These are phyloP conservation scores for Neobulgaria alba DNA, from an alignment of 2,329 filamentous ascomycete species.

Conservation along the genomic window DNA sequence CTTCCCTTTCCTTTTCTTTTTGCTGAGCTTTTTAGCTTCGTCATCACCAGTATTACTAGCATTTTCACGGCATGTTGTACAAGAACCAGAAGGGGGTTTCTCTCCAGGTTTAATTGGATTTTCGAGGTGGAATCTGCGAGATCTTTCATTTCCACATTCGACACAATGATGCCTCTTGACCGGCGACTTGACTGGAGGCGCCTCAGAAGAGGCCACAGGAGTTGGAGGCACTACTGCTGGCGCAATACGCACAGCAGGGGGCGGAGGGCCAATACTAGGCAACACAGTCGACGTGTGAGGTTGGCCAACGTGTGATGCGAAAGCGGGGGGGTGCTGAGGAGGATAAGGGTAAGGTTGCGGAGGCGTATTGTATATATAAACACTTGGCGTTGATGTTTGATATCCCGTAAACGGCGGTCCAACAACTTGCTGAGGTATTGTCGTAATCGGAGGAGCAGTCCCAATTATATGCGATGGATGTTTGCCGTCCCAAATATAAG, in stretches of 20 bases:
- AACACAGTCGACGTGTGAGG: neutral
- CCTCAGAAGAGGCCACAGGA: too few species aligned
- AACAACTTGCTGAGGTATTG: too few species aligned
- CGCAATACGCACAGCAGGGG: conserved; percentile 1
- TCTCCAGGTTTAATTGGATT: conserved; percentile 28
- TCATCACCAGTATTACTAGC: conserved; percentile 18
- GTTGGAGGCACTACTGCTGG: conserved; percentile 24
- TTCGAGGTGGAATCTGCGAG: conserved; percentile 32
- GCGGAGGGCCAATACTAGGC: too few species aligned
- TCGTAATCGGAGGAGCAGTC: too few species aligned
- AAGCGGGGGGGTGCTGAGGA: neutral
- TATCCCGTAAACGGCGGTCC: too few species aligned
- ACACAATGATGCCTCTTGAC: conserved; percentile 36
- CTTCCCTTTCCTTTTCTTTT: neutral
- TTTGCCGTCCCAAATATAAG: too few species aligned
- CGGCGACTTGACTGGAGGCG: too few species aligned
- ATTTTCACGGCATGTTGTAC: conserved; percentile 31
- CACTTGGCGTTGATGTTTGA: too few species aligned
- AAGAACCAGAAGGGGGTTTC: conserved; percentile 30
- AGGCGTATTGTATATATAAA: too few species aligned
- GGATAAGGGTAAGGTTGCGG: neutral
- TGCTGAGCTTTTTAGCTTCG: conserved; percentile 2
- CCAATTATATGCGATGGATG: too few species aligned
- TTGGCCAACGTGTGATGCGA: conserved; percentile 1
- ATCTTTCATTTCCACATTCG: conserved; percentile 34